Evolutionary conservation across 768 basidiomycete genomes (phyloP), one percentile per base, ranked within the genome.

Genomic region (Mycena floridula): DNA sequence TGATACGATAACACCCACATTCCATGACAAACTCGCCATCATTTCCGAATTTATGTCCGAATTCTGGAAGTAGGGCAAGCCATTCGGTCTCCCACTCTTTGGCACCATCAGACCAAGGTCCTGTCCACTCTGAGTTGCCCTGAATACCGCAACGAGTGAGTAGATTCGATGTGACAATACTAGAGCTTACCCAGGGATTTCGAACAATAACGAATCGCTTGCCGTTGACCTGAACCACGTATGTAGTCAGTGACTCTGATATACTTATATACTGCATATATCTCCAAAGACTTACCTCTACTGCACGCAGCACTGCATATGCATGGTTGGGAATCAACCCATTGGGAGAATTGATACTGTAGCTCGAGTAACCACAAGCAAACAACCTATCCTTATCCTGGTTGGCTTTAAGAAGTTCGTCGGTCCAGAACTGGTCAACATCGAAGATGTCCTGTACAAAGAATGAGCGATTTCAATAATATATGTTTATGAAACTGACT

Each of bases 151-250:
- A 76, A 78, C 0, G 68, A 59, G 4, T 76, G 76, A 2, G 63
- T 70, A 75, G 76, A 79, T 39, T 73, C 72, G 6, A 62, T 59
- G 23, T 61, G 42, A 9, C 74, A 76, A n/a, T n/a, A n/a, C n/a
- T n/a, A n/a, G n/a, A n/a, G n/a, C n/a, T n/a, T n/a, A n/a, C n/a
- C 76, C 76, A 79, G 0, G 77, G 77, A 49, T 79, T 76, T 16
- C 76, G 64, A 25, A 79, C 49, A 6, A 76, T 69, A 7, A 79
- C 55, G 44, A 79, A 79, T 5, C 72, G 68, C 44, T 75, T 77
- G 2, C 67, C 75, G 2, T 62, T 64, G 38, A 64, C 60, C n/a
- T n/a, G n/a, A n/a, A n/a, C n/a, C n/a, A n/a, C n/a, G n/a, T n/a
- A n/a, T n/a, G n/a, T n/a, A n/a, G n/a, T n/a, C n/a, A n/a, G n/a